Evolutionary conservation across 139 green algal species (phyloP).

Genomic region (Choricystis sp.): DNA sequence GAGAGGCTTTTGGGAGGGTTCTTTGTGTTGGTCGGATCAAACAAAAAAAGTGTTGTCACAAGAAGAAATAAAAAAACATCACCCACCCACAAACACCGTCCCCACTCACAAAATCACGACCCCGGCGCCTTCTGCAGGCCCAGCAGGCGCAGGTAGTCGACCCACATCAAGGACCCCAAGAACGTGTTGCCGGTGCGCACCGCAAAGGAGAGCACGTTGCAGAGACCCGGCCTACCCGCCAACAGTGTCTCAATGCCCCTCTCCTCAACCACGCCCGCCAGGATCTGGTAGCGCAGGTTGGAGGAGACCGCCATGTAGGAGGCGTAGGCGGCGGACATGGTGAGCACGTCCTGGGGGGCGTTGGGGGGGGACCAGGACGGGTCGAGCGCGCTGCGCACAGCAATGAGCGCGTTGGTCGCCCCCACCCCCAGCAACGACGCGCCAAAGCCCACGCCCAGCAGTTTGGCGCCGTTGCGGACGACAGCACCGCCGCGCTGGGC

Average conservation of each 20-base stretch:
- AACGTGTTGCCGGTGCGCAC: slow-evolving; percentile 78
- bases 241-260: slow-evolving; percentile 76
- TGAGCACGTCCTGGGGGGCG: slow-evolving; percentile 46
- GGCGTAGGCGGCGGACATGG: slow-evolving; percentile 69
- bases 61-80: too few relatives aligned
- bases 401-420: slow-evolving; percentile 71
- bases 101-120: background rate
- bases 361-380: slow-evolving; percentile 44
- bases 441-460: slow-evolving; percentile 69
- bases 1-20: too few relatives aligned
- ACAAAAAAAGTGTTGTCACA: too few relatives aligned
- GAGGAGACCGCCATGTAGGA: slow-evolving; percentile 82
- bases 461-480: slow-evolving; percentile 75
- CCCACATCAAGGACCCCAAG: slow-evolving; percentile 80
- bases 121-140: slow-evolving; percentile 40
- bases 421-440: slow-evolving; percentile 67
- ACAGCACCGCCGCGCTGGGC: slow-evolving; percentile 59
- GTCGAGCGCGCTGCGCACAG: slow-evolving; percentile 46
- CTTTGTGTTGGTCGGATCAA: too few relatives aligned
- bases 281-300: slow-evolving; percentile 82
- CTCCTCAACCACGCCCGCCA: slow-evolving; percentile 88
- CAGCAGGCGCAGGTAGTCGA: slow-evolving; percentile 68
- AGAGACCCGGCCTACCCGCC: slow-evolving; percentile 37
- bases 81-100: too few relatives aligned
- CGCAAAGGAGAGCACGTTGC: slow-evolving; percentile 56